Conservation (phyloP, 805 yeast species). For the Teunomyces atbi region DNA sequence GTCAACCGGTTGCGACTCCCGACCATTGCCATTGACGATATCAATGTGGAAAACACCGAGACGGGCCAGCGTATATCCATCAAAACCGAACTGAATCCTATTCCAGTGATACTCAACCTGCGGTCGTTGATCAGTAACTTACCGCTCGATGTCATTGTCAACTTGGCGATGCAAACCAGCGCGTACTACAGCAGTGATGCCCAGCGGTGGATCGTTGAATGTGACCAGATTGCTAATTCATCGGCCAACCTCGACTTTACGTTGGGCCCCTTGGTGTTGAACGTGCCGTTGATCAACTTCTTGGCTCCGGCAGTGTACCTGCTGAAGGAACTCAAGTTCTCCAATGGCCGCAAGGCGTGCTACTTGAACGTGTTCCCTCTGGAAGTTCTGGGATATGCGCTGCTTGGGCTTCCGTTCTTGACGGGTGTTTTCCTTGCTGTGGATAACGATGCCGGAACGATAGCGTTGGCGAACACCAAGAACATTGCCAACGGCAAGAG, state of each 20-base stretch:
- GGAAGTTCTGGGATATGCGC: constrained; percentile 44
- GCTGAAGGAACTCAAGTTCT: constrained; percentile 43
- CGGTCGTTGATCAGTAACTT: constrained; percentile 48
- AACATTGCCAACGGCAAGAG: constrained; percentile 6
- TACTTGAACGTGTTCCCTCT: constrained; percentile 51
- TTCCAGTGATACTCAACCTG: constrained; percentile 61
- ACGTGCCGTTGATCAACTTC: constrained; percentile 50
- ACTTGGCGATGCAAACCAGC: constrained; percentile 65
- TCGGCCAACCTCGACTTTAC: constrained; percentile 52
- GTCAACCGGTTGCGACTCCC: constrained; percentile 25
- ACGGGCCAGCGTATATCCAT: constrained; percentile 39
- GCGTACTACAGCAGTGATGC: constrained; percentile 54
- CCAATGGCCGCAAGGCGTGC: constrained; percentile 59
- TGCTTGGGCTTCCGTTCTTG: constrained; percentile 60
- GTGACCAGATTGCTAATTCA: constrained; percentile 45
- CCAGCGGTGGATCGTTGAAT: constrained; percentile 61
- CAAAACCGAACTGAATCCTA: constrained; percentile 28
- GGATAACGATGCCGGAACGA: constrained; percentile 53
- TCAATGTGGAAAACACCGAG: constrained; percentile 23
- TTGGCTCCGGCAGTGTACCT: constrained; percentile 37
- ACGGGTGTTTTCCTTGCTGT: constrained; percentile 56
- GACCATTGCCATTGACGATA: constrained; percentile 25
- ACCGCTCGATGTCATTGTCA: constrained; percentile 56
- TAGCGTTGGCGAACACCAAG: constrained; percentile 58
- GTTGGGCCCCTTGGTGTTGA: constrained; percentile 51